phyloP scores from a whole-genome alignment of 2,329 filamentous ascomycete genomes.

The Arthrinium phaeospermum region DNA sequence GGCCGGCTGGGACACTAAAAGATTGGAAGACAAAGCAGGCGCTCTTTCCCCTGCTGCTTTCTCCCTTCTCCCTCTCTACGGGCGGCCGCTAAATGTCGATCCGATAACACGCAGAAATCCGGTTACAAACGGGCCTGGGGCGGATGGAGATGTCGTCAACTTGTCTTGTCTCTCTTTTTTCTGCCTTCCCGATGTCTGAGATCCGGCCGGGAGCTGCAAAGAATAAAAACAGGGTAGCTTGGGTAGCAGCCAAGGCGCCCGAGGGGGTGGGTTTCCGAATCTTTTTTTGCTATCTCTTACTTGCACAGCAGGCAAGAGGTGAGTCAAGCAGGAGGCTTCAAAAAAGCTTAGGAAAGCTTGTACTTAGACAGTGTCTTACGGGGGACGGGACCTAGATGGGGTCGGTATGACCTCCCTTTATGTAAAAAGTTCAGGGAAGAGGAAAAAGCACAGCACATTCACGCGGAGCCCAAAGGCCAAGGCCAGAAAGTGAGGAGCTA shows the following conservation, averaged over 20 bases:
- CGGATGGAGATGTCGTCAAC: conserved; percentile 1
- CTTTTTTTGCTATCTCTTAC: background rate
- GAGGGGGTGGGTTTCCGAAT: conserved; percentile 14
- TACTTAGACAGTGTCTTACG: conserved; percentile 15
- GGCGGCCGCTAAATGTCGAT: background rate
- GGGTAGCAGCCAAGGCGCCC: background rate
- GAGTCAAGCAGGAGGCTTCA: conserved; percentile 18
- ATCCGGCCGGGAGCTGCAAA: conserved; percentile 7
- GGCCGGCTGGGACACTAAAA: conserved; percentile 1
- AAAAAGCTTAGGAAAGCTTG: conserved; percentile 17
- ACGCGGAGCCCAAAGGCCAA: conserved; percentile 10
- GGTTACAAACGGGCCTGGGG: background rate
- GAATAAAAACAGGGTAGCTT: background rate
- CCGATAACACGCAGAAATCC: background rate
- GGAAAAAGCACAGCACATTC: conserved; percentile 7
- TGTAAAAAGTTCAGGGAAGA: conserved; percentile 3
- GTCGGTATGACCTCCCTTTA: conserved; percentile 16
- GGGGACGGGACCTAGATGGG: conserved; percentile 9
- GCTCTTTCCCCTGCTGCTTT: background rate
- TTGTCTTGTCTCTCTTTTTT: background rate
- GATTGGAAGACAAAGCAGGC: background rate
- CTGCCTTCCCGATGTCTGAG: conserved; percentile 1
- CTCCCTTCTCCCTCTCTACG: conserved; percentile 1
- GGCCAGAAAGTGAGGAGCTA: conserved; percentile 16
- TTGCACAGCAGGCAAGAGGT: background rate